Evolutionary conservation across 768 basidiomycete genomes (phyloP).

Genomic region (Tylopilus vinaceipallidus): DNA sequence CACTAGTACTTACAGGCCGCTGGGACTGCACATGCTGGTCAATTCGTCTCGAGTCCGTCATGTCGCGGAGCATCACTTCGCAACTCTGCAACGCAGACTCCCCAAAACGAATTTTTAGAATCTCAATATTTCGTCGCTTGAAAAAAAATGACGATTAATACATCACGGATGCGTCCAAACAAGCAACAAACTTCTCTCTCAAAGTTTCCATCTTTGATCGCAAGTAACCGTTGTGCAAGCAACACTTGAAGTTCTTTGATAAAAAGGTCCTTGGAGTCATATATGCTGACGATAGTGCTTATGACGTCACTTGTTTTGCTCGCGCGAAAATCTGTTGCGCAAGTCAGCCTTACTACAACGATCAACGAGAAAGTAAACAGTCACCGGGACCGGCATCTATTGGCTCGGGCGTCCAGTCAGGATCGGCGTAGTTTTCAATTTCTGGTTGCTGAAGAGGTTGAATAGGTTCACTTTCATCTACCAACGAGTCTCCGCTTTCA

Average conservation of each 20-base stretch:
- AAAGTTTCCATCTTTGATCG: constrained; percentile 74
- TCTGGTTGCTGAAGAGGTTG: constrained; percentile 72
- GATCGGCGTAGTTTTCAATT: constrained; percentile 85
- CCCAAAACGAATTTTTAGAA: constrained; percentile 93
- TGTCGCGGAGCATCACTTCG: constrained; percentile 97
- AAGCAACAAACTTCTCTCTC: constrained; percentile 54
- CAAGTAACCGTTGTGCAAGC: constrained; percentile 82
- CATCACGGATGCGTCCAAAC: not conserved
- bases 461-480: constrained; percentile 82
- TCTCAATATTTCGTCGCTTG: constrained; percentile 89
- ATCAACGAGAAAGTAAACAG: constrained; percentile 12
- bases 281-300: constrained; percentile 95
- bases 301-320: constrained; percentile 93
- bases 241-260: constrained; percentile 93
- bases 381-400: constrained; percentile 93
- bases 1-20: constrained; percentile 46
- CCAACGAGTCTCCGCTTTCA: constrained; percentile 74
- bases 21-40: constrained; percentile 86
- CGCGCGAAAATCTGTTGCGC: constrained; percentile 74
- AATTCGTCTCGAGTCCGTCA: constrained; percentile 90
- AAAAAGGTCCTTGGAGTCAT: constrained; percentile 95
- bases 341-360: not conserved
- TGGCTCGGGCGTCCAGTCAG: constrained; percentile 95
- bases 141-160: constrained; percentile 4
- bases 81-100: constrained; percentile 91